These are phyloP conservation scores for Solanum pinnatisectum DNA, from an alignment of 257 asterid genomes.

Conservation along the genomic window DNA sequence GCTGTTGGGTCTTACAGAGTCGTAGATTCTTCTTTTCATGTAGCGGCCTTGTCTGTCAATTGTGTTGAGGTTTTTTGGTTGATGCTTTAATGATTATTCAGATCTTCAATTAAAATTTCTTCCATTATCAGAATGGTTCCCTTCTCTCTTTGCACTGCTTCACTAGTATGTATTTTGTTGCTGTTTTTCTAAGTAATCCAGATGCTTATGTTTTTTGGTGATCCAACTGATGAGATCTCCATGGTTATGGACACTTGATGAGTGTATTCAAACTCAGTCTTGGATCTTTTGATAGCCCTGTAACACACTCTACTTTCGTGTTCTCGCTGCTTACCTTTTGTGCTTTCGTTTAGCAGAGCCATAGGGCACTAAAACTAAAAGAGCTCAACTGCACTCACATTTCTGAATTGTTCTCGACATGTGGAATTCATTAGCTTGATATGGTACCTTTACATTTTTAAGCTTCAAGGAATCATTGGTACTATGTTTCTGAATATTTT, in stretches of 20 bases:
- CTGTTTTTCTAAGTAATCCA: neutral
- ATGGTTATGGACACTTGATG: neutral
- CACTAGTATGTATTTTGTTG: neutral
- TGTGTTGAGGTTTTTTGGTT: neutral
- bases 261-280: neutral
- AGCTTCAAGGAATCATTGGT: neutral
- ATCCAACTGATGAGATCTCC: neutral
- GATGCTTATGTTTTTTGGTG: neutral
- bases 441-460: neutral
- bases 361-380: neutral
- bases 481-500: neutral
- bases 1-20: neutral
- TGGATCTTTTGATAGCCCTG: neutral
- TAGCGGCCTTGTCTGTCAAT: neutral
- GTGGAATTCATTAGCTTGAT: neutral
- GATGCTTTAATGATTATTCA: neutral
- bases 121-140: neutral
- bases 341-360: neutral
- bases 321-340: neutral
- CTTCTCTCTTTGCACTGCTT: neutral
- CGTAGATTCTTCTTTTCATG: neutral
- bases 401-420: neutral
- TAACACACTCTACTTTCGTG: neutral
- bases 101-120: neutral
- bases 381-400: neutral